phyloP scores from a whole-genome alignment of 179 eudicot species.

The Silene vulgaris region DNA sequence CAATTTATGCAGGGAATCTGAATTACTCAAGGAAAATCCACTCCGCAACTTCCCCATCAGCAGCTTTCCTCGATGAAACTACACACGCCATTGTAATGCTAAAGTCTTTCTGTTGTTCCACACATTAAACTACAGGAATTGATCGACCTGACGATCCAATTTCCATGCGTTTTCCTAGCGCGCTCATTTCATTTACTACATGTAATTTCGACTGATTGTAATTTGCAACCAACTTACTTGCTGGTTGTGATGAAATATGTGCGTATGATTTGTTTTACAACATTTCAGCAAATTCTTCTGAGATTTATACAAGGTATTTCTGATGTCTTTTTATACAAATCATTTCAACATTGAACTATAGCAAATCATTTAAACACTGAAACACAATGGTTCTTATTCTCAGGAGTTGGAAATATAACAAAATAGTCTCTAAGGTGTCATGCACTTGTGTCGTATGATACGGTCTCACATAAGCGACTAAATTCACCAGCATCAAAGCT shows the following conservation, averaged over 20 bases:
- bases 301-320: not conserved
- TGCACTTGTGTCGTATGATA: too few relatives aligned
- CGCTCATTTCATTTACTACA: not conserved
- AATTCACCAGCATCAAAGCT: too few relatives aligned
- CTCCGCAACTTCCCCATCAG: slow-evolving; percentile 68
- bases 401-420: too few relatives aligned
- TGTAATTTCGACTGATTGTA: not conserved
- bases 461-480: too few relatives aligned
- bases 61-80: slow-evolving; percentile 64
- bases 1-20: slow-evolving; percentile 62
- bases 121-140: not conserved
- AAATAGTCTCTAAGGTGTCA: too few relatives aligned
- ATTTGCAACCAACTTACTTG: not conserved
- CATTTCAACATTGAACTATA: too few relatives aligned
- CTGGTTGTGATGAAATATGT: not conserved
- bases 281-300: not conserved
- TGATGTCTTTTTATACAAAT: too few relatives aligned
- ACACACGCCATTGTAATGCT: not conserved
- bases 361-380: too few relatives aligned
- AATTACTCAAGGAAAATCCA: slow-evolving; percentile 77
- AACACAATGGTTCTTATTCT: too few relatives aligned
- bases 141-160: not conserved
- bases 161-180: not conserved
- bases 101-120: not conserved
- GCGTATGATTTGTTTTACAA: not conserved